Evolutionary conservation across 495 filamentous ascomycete genomes (phyloP), one percentile per base, ranked within the genome.

Genomic region (Paragyromitra xinjiangensis): DNA sequence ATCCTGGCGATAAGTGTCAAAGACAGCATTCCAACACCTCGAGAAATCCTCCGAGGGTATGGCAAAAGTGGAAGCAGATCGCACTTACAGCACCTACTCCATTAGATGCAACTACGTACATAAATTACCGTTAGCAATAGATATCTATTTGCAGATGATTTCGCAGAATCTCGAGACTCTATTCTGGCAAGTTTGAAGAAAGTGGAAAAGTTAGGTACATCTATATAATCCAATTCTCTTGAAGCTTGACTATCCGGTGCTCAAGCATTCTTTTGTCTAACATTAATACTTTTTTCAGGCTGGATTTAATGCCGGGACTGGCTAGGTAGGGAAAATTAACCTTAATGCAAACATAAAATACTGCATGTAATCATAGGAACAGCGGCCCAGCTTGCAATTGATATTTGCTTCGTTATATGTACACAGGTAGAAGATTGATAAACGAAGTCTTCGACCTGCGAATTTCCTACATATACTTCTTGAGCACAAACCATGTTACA

Each of bases 91-190:
- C 34, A 44, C n/a, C 19, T 68, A 68, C 40, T 12, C 62, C 67
- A 39, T 24, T 37, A 64, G 66, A 56, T 64, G 45, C 66, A 75
- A 58, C 29, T 51, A 51, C 16, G 48, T 51, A 51, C 5, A 51
- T 51, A n/a, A 16, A 51, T 51, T 51, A 51, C 19, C 48, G 14
- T 6, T 48, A 1, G 16, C 3, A 6, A 51, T n/a, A n/a, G 48
- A 51, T 51, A 34, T 34, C 29, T 2, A 34, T 3, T 34, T 3
- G 29, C 29, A 34, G 4, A 3, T 3, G 29, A 34, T 34, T 34
- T 34, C 29, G 29, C 29, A 34, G 29, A 34, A 34, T 34, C 29
- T 34, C 29, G 29, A 3, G 29, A 29, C 29, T 34, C 29, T 34
- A 34, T 34, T 34, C 2, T 34, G 29, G 29, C 29, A 34, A 34